Percentiles rank a stretch among this genome's conserved stretches.
phyloP scores from a whole-genome alignment of 176 grass and related monocot species.

The Elymus sibiricus region DNA sequence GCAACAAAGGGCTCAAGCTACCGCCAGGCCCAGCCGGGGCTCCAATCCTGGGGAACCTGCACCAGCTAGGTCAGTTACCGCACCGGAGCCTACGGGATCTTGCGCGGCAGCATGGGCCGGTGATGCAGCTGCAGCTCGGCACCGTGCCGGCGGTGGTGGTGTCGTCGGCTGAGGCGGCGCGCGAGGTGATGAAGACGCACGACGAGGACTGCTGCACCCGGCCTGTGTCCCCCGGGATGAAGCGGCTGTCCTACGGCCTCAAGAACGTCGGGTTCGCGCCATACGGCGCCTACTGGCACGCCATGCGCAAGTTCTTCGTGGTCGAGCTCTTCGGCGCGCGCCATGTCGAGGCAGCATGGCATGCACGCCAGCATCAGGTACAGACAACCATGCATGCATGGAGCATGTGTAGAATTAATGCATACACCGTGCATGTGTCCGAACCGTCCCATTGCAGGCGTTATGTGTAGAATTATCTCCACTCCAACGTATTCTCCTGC shows the following conservation, averaged over 20 bases:
- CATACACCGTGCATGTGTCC: too few species aligned
- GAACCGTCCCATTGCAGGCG: too few species aligned
- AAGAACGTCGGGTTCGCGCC: conserved; percentile 37
- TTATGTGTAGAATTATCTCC: too few species aligned
- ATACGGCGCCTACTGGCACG: conserved; percentile 37
- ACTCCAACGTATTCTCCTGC: too few species aligned
- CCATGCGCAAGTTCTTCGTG: conserved; percentile 44
- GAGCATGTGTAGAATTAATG: too few species aligned
- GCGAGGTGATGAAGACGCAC: conserved; percentile 41
- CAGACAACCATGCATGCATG: too few species aligned
- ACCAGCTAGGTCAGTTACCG: conserved; percentile 42
- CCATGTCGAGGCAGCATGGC: conserved; percentile 34
- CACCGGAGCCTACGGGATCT: conserved; percentile 37
- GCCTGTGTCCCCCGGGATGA: background rate
- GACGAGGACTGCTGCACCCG: conserved; percentile 41
- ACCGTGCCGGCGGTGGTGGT: conserved; percentile 37
- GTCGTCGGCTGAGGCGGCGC: conserved; percentile 38
- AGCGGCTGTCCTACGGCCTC: background rate
- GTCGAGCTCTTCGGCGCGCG: conserved; percentile 44
- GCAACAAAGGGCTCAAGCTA: background rate
- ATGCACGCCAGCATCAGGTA: background rate
- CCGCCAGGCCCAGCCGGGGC: conserved; percentile 36
- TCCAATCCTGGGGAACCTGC: conserved; percentile 41
- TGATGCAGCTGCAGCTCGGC: conserved; percentile 47
- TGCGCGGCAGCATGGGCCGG: conserved; percentile 23